phyloP scores from a whole-genome alignment of 106 monocot genomes.

The Dendrobium catenatum region DNA sequence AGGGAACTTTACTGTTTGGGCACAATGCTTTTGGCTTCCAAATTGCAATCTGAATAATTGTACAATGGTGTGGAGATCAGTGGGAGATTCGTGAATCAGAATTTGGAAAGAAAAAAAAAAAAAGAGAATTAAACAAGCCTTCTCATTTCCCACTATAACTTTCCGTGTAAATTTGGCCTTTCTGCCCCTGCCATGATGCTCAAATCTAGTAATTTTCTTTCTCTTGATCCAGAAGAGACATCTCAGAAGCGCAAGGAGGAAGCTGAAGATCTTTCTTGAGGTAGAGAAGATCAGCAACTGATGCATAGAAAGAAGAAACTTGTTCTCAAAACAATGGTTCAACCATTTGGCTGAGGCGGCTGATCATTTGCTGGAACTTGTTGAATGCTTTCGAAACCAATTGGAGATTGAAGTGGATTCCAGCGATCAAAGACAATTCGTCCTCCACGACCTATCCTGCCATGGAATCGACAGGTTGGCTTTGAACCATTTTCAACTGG shows the following conservation, averaged over 20 bases:
- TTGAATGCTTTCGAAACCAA: conserved; percentile 11
- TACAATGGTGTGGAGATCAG: background rate
- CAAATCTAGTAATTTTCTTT: background rate
- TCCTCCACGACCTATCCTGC: conserved; percentile 91
- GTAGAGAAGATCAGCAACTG: background rate
- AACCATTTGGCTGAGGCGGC: conserved; percentile 48
- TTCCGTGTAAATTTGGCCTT: background rate
- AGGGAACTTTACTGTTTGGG: background rate
- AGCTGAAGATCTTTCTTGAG: background rate
- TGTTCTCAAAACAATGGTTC: background rate
- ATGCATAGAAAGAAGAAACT: background rate
- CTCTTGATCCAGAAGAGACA: background rate
- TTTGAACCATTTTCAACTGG: conserved; percentile 57
- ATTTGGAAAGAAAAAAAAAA: background rate
- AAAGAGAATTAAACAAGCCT: background rate
- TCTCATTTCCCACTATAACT: background rate
- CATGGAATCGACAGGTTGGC: conserved; percentile 38
- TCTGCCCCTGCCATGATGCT: background rate
- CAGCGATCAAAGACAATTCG: conserved; percentile 88
- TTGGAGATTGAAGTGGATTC: conserved; percentile 37
- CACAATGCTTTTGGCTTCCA: background rate
- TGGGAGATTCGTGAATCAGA: background rate
- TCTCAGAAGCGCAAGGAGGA: background rate
- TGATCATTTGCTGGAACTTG: conserved; percentile 3
- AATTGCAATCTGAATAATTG: conserved; percentile 1